phyloP scores from a whole-genome alignment of 306 rosid species.

The Cicer pinnatifidum region DNA sequence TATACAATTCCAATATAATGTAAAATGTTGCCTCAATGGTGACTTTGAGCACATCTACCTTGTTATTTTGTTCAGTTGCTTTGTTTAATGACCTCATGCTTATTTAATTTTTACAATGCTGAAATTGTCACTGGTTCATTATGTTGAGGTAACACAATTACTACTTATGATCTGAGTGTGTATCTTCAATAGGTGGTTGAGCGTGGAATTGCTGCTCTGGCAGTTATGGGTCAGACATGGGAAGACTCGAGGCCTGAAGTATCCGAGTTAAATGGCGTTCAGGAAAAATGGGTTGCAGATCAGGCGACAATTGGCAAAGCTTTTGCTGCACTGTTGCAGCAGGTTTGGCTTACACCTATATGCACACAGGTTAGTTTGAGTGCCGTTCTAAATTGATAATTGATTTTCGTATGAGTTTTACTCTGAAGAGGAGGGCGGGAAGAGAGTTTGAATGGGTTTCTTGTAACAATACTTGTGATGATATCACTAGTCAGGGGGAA shows the following conservation, averaged over 20 bases:
- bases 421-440: background rate
- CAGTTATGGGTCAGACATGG: conserved; percentile 81
- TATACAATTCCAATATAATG: conserved; percentile 6
- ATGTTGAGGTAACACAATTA: conserved; percentile 16
- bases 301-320: conserved; percentile 60
- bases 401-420: conserved; percentile 37
- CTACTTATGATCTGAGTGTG: conserved; percentile 29
- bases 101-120: conserved; percentile 29
- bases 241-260: conserved; percentile 64
- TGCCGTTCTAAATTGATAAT: conserved; percentile 34
- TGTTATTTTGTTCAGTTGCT: conserved; percentile 29
- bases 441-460: conserved; percentile 14
- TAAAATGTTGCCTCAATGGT: conserved; percentile 2
- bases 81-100: conserved; percentile 11
- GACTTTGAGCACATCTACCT: conserved; percentile 4
- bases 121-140: conserved; percentile 16
- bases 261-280: conserved; percentile 55
- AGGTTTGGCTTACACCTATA: conserved; percentile 72
- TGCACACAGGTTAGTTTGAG: conserved; percentile 60
- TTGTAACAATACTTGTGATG: conserved; percentile 23
- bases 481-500: conserved; percentile 23
- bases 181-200: conserved; percentile 67
- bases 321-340: conserved; percentile 80
- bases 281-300: conserved; percentile 60
- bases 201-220: conserved; percentile 74